phyloP scores from a whole-genome alignment of 345 rosid genomes.

The Brassica napus region Da-Ae NC_063434.1:13780001-13780500 shows the following conservation, averaged over 20 bases:
- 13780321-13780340: too few species aligned
- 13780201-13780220: not conserved
- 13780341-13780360: not conserved
- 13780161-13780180: conserved; percentile 80
- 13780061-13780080: conserved; percentile 57
- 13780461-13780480: not conserved
- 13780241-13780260: not conserved
- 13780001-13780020: conserved; percentile 2
- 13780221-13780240: not conserved
- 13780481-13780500: conserved; percentile 5
- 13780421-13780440: not conserved
- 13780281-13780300: too few species aligned
- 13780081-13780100: conserved; percentile 53
- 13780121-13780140: conserved; percentile 44
- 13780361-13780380: too few species aligned
- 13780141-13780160: conserved; percentile 51
- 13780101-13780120: conserved; percentile 54
- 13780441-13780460: not conserved
- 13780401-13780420: not conserved
- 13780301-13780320: not conserved
- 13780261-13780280: not conserved
- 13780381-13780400: not conserved
- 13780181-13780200: conserved; percentile 74
- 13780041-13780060: conserved; percentile 61
- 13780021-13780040: conserved; percentile 36